Evolutionary conservation across 2,329 filamentous ascomycete genomes (phyloP).

Genomic region (Ceratocystis eucalypticola): DNA sequence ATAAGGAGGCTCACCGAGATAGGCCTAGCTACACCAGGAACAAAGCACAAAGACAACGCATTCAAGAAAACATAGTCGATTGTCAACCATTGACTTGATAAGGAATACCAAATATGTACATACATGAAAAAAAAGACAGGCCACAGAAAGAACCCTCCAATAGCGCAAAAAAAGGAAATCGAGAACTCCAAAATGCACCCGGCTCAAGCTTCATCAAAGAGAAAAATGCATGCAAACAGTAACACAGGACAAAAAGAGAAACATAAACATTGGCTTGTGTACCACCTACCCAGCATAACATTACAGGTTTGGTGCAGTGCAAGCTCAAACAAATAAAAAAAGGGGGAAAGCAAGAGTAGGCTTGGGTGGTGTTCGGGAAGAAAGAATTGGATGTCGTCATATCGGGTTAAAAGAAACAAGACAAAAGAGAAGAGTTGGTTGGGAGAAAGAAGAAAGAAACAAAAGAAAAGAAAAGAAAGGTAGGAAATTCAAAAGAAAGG

Average conservation of each 20-base stretch:
- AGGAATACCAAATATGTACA: background rate
- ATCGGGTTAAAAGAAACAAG: background rate
- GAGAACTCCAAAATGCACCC: background rate
- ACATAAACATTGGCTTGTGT: constrained; percentile 2
- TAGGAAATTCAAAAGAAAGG: background rate
- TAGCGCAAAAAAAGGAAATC: background rate
- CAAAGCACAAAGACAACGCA: too few relatives aligned
- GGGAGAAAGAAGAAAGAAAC: background rate
- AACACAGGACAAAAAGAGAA: background rate
- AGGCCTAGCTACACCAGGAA: too few relatives aligned
- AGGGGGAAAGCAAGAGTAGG: background rate
- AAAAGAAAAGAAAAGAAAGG: background rate
- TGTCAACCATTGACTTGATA: background rate
- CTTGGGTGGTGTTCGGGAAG: background rate
- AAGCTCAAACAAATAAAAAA: background rate
- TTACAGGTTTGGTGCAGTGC: background rate
- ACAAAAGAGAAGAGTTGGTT: background rate
- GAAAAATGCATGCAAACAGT: constrained; percentile 1
- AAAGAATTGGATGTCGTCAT: background rate
- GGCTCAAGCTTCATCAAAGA: background rate
- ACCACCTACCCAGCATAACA: background rate
- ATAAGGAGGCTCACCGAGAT: background rate
- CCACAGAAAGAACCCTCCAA: background rate
- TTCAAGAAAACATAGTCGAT: background rate
- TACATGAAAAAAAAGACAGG: background rate